Percentiles rank a stretch among this genome's conserved stretches.
Evolutionary conservation across 805 yeast species (phyloP).

Genomic region (Candida nanaspora): DNA sequence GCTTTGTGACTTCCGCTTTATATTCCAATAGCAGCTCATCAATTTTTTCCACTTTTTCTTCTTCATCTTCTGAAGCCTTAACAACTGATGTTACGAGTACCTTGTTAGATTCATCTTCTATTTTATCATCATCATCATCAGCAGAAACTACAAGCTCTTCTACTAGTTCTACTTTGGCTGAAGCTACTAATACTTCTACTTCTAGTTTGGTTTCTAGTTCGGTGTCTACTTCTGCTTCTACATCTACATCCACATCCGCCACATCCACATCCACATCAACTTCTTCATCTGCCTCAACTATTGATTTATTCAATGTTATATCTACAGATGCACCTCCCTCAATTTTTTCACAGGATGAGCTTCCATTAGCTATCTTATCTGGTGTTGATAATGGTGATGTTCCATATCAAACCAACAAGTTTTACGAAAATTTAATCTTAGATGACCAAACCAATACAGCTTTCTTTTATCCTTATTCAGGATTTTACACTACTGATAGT

Average conservation of each 20-base stretch:
- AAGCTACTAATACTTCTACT: constrained; percentile 1
- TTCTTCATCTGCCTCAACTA: constrained; percentile 15
- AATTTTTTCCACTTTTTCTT: not conserved
- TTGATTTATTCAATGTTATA: constrained; percentile 43
- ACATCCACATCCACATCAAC: constrained; percentile 7
- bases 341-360: constrained; percentile 37
- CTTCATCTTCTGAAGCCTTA: too few species aligned
- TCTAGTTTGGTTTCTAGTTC: too few species aligned
- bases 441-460: constrained; percentile 46
- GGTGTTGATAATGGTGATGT: constrained; percentile 37
- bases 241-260: constrained; percentile 4
- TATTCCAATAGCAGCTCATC: constrained; percentile 5
- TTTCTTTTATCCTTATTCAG: constrained; percentile 61
- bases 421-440: constrained; percentile 58
- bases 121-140: constrained; percentile 1
- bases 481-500: constrained; percentile 36
- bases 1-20: not conserved
- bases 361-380: constrained; percentile 38
- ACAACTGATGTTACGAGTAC: too few species aligned
- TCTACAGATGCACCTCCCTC: constrained; percentile 37
- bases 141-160: not conserved
- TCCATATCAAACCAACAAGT: constrained; percentile 68
- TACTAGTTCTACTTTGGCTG: not conserved
- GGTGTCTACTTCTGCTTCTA: constrained; percentile 1
- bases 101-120: not conserved